Evolutionary conservation across 805 yeast genomes (phyloP), one percentile per base, ranked within the genome.

Genomic region (Candida sphagnicola): DNA sequence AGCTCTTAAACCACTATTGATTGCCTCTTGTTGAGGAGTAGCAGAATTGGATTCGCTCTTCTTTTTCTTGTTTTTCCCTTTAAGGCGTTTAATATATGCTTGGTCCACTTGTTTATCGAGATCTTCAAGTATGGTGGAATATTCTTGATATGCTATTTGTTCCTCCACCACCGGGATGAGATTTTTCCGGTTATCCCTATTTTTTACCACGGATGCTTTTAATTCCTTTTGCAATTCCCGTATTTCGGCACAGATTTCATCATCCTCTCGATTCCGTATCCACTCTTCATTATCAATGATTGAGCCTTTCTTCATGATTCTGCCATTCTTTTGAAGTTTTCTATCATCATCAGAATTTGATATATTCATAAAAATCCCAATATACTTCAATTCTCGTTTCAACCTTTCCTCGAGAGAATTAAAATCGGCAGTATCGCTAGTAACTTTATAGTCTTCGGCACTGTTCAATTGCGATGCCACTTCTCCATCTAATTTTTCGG

Each of bases 91-190:
- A 46, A 85, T 65, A 56, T 90, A 93, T 15, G 95, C 90, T 59
- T 87, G 97, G 57, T 93, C 99, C 26, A 93, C 90, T 62, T 93
- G 99, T 58, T 91, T 93, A 59, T 93, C 97, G 48, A 93, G 70
- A 56, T 93, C 98, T 41, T 93, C 98, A 42, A 89, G 62, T 38
- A 93, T 90, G 10, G 91, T 84, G 42, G 82, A 71, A 59, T 87
- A 93, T 59, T 93, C 99, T 57, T 91, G 96, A 80, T 90, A 93
- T 18, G 97, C 96, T 51, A 93, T 71, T 50, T 86, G 95, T 47
- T 85, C 93, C 49, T 89, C 91, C 12, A 93, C 74, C 1, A 82
- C 51, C 1, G 95, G 95, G 18, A 81, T 63, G 26, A 93, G 54
- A 29, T 69, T 64, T 42, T 76, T 71, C 59, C 86, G 86, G 38